Conservation (phyloP, 148 eudicot genomes). For the Salicornia ramosissima region DNA sequence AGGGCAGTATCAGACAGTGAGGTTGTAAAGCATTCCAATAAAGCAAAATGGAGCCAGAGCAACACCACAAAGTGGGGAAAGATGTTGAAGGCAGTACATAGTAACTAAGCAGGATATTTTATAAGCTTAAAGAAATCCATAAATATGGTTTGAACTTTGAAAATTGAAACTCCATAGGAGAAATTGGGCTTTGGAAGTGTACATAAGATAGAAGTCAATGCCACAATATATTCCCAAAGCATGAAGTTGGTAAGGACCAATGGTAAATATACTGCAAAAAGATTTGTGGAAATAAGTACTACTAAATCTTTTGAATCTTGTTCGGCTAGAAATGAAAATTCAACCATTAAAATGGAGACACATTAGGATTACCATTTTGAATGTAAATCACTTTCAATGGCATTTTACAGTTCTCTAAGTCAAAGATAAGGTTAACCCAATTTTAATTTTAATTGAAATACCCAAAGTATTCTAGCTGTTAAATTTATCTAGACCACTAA, state of each 20-base stretch:
- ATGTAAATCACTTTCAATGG: too few species aligned
- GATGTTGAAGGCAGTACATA: background rate
- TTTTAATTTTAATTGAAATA: too few species aligned
- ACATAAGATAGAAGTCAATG: background rate
- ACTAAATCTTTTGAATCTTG: background rate
- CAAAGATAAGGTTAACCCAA: too few species aligned
- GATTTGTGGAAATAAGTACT: background rate
- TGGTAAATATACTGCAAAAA: background rate
- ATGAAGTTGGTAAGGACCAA: background rate
- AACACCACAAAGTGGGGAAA: background rate
- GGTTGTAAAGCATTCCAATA: background rate
- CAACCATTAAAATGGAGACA: background rate
- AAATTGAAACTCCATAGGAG: too few species aligned
- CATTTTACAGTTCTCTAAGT: too few species aligned
- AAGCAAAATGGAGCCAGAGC: background rate
- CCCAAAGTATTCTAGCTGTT: too few species aligned
- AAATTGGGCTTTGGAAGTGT: too few species aligned
- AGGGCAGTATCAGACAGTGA: conserved; percentile 7
- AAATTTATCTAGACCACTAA: too few species aligned
- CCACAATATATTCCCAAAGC: too few species aligned
- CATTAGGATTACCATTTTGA: too few species aligned
- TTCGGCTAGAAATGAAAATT: background rate
- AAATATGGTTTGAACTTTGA: background rate
- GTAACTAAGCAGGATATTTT: background rate
- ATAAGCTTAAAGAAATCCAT: background rate